Base-by-base conservation (phyloP, 352 stramenopile genomes). In the Phytophthora pseudosyringae region DNA sequence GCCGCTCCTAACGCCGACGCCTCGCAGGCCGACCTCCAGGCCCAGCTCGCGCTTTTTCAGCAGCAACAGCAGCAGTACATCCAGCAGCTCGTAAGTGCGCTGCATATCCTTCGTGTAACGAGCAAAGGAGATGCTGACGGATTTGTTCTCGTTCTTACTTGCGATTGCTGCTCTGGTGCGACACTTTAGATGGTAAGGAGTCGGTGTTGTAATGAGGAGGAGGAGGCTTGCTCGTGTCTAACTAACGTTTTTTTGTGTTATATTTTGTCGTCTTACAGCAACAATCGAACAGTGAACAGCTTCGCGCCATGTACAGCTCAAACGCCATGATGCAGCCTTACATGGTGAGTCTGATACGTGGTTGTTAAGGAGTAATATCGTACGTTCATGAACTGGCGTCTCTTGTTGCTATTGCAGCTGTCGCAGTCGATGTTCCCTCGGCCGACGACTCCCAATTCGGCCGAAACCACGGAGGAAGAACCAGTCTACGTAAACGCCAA, bases 401-500 rank as follows among this genome's bases (percentile, higher is more conserved):
- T 70, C 1, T 16, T 43, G 3, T 26, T 26, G 32, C 40, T 46
- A n/a, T 38, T 68, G 46, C 51, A 90, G 64, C 66, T 91, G 4
- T 80, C 78, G 33, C 81, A 88, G 43, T 74, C 79, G 16, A 80
- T 93, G 60, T 92, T 95, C 57, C 80, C 81, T 7, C 81, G 85
- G 51, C 67, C 67, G 11, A 80, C 86, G 53, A 73, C 80, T 7
- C 76, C 75, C 15, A 73, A 76, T 18, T 67, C 71, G 5, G 57
- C 65, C 12, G 80, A 93, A 56, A 75, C 86, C 12, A 62, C 83
- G 3, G 89, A 97, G 32, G 89, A 97, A 63, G 87, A 95, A 48
- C 89, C 89, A 5, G 86, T 97, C 36, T 97, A 96, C 63, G 89
- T 97, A 36, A 97, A 97, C 61, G 89, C 88, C 48, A 97, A 97